Base-by-base conservation (phyloP, 176 grass and related monocot genomes). In the Urochloa ruziziensis region DNA sequence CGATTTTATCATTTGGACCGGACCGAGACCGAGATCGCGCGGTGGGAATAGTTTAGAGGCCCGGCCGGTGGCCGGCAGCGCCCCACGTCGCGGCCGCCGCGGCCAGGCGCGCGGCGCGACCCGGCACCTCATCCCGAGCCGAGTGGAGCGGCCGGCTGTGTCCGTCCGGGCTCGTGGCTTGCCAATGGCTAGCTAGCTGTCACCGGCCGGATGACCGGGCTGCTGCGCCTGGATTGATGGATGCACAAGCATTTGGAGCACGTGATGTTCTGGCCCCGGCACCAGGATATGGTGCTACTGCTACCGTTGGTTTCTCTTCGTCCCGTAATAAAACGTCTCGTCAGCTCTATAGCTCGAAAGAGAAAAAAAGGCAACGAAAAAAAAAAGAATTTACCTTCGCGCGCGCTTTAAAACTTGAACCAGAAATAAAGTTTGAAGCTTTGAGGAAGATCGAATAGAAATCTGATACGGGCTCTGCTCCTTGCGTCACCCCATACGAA, bases 61-160 rank as follows among this genome's bases (percentile, higher is more conserved):
- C 10, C 0, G 59, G 44, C 27, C 35, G 46, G 81, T 84, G 75
- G 87, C 29, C 1, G 4, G 59, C 59, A 60, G 28, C 59, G 67
- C 47, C 14, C 87, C 87, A 89, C 81, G 75, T 89, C 85, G 62
- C 63, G 56, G 71, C 14, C 71, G 28, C n/a, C 40, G 39, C 5
- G 14, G 16, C 3, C 19, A 1, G 28, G 66, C 66, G 35, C 36
- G 17, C 28, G 12, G 23, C 67, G 43, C 69, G 43, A 61, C 58
- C 58, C 53, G 2, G 54, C 54, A 1, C 54, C 21, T 48, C 46
- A 15, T 14, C 36, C 36, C 48, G 16, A 17, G 48, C 48, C 49
- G 54, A 58, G 8, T 21, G 21, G 53, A 32, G 24, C 24, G 15
- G 61, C 61, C 62, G 33, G 15, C 62, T n/a, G n/a, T n/a, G n/a